Evolutionary conservation across 192 early-diverging fungal species (phyloP), one percentile per base, ranked within the genome.

Genomic region (Backusella tarrabulga): DNA sequence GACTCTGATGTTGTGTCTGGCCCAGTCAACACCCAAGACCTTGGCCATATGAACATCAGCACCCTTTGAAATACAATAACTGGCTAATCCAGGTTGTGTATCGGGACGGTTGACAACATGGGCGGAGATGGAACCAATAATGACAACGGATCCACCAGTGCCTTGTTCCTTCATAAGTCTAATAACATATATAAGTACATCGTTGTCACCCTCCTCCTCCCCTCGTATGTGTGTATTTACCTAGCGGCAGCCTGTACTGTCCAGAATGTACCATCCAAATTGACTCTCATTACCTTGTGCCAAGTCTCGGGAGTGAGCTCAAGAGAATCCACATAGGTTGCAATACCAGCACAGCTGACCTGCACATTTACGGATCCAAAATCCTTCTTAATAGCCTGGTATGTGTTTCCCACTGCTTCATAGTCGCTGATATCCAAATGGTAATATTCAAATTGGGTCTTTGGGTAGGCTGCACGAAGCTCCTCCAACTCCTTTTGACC

Each of bases 1-100:
- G 36, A 81, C 79, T 23, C 81, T 76, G 52, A 83, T 69, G 21
- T 77, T 77, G 34, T 77, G 34, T 23, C 50, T 26, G 2, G 81
- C 81, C 81, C 81, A 83, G 21, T 83, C 81, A 3, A 71, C 50
- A 11, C 77, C 83, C 83, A 84, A 42, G 7, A 79, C 74, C 38
- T 84, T 84, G n/a, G 83, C 75, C 68, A 84, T 66, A 40, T 76
- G 74, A n/a, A 84, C 70, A 34, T 78, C 84, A 14, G 71, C 83
- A 15, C 72, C 83, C 44, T 84, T 84, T 34, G 83, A 82, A n/a
- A 79, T 74, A 38, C 71, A 73, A 68, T 84, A 84, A 72, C 80
- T 79, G 54, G 77, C 40, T 23, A 75, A 75, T 26, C 73, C 73
- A 36, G 73, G 73, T 26, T 84, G 83, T 19, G 75, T 68, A 40